Percentiles rank a stretch among this genome's conserved stretches.
Conservation (phyloP, 257 asterid species). For the Ocimum tenuiflorum region DNA sequence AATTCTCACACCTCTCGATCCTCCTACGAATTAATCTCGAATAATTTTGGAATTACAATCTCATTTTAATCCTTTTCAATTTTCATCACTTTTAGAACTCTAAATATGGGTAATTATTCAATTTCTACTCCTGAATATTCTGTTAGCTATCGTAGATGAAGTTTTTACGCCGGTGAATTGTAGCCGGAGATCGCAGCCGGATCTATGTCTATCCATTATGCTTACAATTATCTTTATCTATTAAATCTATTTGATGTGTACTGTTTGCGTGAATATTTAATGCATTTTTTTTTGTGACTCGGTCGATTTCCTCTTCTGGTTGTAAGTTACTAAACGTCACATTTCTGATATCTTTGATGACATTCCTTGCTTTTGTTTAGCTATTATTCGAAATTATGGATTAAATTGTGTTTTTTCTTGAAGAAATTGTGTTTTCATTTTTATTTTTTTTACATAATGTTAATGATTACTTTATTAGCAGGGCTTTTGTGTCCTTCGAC, state of each 20-base stretch:
- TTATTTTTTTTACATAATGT: not conserved
- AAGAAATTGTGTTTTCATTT: not conserved
- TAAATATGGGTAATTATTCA: not conserved
- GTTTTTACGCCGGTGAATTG: conserved; percentile 24
- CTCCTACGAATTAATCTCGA: not conserved
- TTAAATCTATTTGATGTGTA: not conserved
- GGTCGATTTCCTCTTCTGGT: conserved; percentile 8
- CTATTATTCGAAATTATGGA: not conserved
- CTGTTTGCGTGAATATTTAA: not conserved
- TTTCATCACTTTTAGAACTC: conserved; percentile 1
- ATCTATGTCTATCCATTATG: conserved; percentile 26
- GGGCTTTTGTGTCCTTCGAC: not conserved
- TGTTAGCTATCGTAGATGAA: conserved; percentile 19
- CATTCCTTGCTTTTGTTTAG: not conserved
- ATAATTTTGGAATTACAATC: not conserved
- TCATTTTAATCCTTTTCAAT: not conserved
- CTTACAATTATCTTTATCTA: conserved; percentile 9
- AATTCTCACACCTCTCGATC: not conserved
- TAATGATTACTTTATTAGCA: conserved; percentile 6
- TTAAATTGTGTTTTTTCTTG: conserved; percentile 1
- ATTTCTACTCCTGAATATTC: conserved; percentile 1
- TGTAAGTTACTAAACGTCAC: not conserved
- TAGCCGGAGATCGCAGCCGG: conserved; percentile 34
- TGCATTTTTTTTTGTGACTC: not conserved
- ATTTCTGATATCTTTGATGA: conserved; percentile 19